Evolutionary conservation across 768 basidiomycete genomes (phyloP), one percentile per base, ranked within the genome.

Genomic region (Holtermannia corniformis): DNA sequence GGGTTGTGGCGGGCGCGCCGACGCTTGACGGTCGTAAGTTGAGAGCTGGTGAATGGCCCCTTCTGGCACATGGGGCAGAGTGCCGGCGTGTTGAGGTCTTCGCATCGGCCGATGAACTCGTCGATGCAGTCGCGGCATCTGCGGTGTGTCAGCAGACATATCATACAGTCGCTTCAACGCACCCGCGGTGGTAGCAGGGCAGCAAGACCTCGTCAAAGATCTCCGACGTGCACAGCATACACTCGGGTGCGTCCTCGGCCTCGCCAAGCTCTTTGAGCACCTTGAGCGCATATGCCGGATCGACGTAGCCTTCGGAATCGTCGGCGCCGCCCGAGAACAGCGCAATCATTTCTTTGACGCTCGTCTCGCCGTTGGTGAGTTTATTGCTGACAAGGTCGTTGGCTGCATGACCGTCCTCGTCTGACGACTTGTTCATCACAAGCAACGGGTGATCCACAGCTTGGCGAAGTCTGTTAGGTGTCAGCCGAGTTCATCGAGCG

Each of bases 41-140:
- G 62, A 1, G 58, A 56, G 28, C 69, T 61, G 20, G 49, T 57
- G 20, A 68, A 44, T 1, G 72, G 71, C 7, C 67, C 68, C 32
- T 65, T 57, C 28, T 55, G 52, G 57, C 92, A 97, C 0, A 81
- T 84, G 2, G 91, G 91, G 65, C 92, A 95, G 19, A 78, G 76
- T 0, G 82, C 79, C 44, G 82, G 77, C 63, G 88, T 82, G 3
- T 77, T 81, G 55, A 80, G 81, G 61, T 85, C 83, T 49, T 83
- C 79, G 58, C 83, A 82, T 10, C 78, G 77, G 19, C 80, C 78
- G 23, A 95, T 76, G 61, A 82, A 84, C 10, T 82, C 79, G 16
- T 87, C 70, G 21, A 92, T 86, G 63, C 92, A 97, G 58, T 90
- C 87, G 70, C 87, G 93, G 71, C 92, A 97, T 54, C 88, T 63